Conservation (phyloP, 78 protist genomes). For the Anaeramoeba flamelloides region DNA sequence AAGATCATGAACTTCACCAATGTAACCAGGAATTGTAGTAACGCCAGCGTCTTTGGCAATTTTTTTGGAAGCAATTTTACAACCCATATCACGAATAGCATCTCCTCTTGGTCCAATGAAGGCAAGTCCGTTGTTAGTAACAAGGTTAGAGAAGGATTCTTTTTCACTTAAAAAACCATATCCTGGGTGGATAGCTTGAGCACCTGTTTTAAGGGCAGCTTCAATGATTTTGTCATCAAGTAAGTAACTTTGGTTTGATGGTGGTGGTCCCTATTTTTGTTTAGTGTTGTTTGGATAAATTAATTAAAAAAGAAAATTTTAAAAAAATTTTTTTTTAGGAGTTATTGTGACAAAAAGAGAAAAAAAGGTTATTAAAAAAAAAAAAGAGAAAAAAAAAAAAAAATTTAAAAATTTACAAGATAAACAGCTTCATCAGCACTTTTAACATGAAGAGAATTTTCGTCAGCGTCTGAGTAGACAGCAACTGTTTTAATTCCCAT, state of each 20-base stretch:
- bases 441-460: slow-evolving; percentile 16
- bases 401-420: too few species aligned
- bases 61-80: slow-evolving; percentile 70
- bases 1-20: slow-evolving; percentile 37
- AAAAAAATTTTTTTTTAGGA: slow-evolving; percentile 6
- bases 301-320: slow-evolving; percentile 4
- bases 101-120: slow-evolving; percentile 62
- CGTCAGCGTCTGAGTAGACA: slow-evolving; percentile 74
- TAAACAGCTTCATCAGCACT: too few species aligned
- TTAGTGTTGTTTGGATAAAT: too few species aligned
- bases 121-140: slow-evolving; percentile 14
- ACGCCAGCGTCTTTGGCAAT: slow-evolving; percentile 69
- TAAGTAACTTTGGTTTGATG: slow-evolving; percentile 58
- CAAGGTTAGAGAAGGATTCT: slow-evolving; percentile 36
- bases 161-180: slow-evolving; percentile 90
- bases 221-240: slow-evolving; percentile 58
- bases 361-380: too few species aligned
- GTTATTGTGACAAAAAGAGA: background rate
- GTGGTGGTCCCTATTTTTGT: slow-evolving; percentile 63
- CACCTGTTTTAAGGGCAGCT: slow-evolving; percentile 62
- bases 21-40: slow-evolving; percentile 66
- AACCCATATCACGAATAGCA: slow-evolving; percentile 83
- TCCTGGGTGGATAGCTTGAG: slow-evolving; percentile 86
- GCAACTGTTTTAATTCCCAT: slow-evolving; percentile 89
- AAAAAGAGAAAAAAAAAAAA: too few species aligned